Conservation (phyloP, 192 early-diverging fungal genomes). For the Linnemannia schmuckeri region DNA sequence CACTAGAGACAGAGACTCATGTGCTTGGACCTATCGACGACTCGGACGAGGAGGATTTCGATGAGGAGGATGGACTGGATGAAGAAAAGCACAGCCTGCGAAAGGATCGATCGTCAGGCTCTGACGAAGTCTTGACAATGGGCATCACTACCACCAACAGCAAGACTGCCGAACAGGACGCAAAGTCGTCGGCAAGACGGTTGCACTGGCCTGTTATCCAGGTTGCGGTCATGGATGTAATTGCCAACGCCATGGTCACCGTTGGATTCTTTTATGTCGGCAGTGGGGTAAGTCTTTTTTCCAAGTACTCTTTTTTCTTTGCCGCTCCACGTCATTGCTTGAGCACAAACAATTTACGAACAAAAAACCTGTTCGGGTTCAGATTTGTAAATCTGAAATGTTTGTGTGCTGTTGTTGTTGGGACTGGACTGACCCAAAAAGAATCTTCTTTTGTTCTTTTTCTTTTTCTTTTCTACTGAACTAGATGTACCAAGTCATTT, state of each 20-base stretch:
- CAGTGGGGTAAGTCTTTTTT: conserved; percentile 63
- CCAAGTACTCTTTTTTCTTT: neutral
- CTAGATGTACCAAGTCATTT: conserved; percentile 75
- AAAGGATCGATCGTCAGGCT: conserved; percentile 17
- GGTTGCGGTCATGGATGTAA: conserved; percentile 62
- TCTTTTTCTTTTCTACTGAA: conserved; percentile 8
- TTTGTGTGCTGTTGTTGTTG: neutral
- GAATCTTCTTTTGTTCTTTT: conserved; percentile 5
- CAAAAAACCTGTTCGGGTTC: neutral
- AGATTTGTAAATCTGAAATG: neutral
- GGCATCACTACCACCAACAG: neutral
- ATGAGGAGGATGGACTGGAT: conserved; percentile 28
- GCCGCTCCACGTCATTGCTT: neutral
- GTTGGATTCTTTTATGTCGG: conserved; percentile 71
- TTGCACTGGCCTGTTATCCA: conserved; percentile 49
- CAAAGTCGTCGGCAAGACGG: neutral
- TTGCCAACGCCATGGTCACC: conserved; percentile 68
- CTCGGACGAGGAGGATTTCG: conserved; percentile 30
- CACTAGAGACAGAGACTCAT: neutral
- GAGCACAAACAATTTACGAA: neutral
- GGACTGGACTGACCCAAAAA: neutral
- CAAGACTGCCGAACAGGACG: neutral
- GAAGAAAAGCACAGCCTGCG: conserved; percentile 20
- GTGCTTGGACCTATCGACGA: conserved; percentile 17
- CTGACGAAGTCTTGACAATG: neutral